Base-by-base conservation (phyloP, 106 monocot genomes). In the Dendrobium catenatum region DNA sequence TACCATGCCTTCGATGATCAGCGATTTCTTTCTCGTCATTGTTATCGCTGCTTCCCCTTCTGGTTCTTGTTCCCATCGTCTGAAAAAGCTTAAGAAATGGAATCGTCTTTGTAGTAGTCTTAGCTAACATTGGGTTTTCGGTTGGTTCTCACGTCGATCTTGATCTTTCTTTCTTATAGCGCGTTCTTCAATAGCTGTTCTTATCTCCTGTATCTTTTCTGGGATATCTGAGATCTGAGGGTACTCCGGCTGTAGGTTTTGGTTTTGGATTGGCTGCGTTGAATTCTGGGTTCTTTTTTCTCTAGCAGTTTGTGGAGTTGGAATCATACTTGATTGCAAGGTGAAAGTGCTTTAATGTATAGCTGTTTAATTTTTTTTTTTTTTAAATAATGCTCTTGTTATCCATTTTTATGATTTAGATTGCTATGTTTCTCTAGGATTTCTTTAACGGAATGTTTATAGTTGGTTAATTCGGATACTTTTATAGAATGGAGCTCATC, bases 51-150 rank as follows among this genome's bases (percentile, higher is more conserved):
- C 1, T 26, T 66, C 24, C 22, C 22, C 5, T 66, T 26, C 26
- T 26, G 64, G 64, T 66, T 66, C 26, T 24, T 66, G 64, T 26
- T 66, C 64, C 64, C 64, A 66, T 66, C 64, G 64, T 66, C 64
- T 66, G 64, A 66, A 66, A 26, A 66, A 24, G 24, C 22, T 66
- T 22, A 22, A 66, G 64, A 66, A 66, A 66, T 66, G 64, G 64
- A 66, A 66, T 24, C 26, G 64, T 26, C 64, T 66, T 66, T 9
- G 64, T 22, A 66, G 64, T 66, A 66, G 64, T 66, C 26, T 66
- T 1, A 22, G 64, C 64, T 66, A 66, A 66, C 22, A 66, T 66
- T 66, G 9, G 48, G 48, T 13, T 11, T 13, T 15, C 51, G 13
- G 10, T 51, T 51, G 10, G 51, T 66, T 66, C 26, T 15, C 26